Conservation (phyloP, 2,329 filamentous ascomycete species). For the Aspergillus sp. region DNA sequence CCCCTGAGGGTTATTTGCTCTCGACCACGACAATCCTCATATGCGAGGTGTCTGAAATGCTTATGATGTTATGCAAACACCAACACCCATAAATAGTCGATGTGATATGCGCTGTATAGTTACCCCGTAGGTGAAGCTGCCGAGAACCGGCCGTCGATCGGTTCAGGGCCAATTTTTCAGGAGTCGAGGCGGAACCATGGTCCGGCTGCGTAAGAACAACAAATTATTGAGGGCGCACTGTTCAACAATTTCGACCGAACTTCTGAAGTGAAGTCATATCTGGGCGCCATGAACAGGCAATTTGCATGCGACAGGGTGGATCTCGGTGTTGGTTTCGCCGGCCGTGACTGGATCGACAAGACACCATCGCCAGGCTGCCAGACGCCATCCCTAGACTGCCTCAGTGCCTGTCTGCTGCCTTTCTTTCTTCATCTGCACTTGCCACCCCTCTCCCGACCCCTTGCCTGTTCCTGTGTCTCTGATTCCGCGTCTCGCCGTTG, state of each 20-base stretch:
- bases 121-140: not conserved
- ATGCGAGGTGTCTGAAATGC: not conserved
- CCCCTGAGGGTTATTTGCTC: not conserved
- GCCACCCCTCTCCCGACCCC: not conserved
- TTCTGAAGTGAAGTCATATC: not conserved
- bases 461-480: not conserved
- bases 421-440: not conserved
- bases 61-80: not conserved
- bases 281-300: not conserved
- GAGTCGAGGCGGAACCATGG: not conserved
- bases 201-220: not conserved
- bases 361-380: not conserved
- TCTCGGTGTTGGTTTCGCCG: not conserved
- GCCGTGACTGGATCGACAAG: not conserved
- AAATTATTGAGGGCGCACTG: not conserved
- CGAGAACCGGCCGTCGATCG: not conserved
- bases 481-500: not conserved
- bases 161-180: not conserved
- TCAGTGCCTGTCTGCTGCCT: too few relatives aligned
- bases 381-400: not conserved
- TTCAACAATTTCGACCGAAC: too few relatives aligned
- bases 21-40: not conserved
- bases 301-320: not conserved
- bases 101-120: not conserved
- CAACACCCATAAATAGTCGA: not conserved